Base-by-base conservation (phyloP, 371 early-diverging fungal species). In the Apophysomyces sp. region DNA sequence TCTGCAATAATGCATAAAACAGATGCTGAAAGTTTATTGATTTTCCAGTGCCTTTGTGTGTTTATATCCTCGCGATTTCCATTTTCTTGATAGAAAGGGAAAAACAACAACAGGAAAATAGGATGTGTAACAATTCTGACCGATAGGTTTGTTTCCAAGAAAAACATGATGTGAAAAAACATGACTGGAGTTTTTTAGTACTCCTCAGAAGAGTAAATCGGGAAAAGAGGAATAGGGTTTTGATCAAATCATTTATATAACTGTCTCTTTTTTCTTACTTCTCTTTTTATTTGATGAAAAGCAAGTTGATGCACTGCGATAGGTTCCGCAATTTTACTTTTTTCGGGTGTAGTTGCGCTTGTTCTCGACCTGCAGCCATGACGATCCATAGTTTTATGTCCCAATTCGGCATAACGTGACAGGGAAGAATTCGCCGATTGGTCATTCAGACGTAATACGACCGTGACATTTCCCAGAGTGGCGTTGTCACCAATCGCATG, bases 361-460 rank as follows among this genome's bases (percentile, higher is more conserved):
- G 44, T 44, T 44, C 44, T 44, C 44, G 44, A 44, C 44, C 44
- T 44, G 44, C 44, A 44, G 27, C 44, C 15, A 44, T 44, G 44
- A 44, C 44, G 44, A 44, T 44, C 34, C 44, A 44, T 44, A 21
- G 21, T 9, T 18, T 15, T 44, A 9, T 44, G 21, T 44, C 24
- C 44, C 44, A 44, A 44, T 44, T 18, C 44, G 21, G 44, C 9
- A 18, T 44, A 44, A 44, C 44, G n/a, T n/a, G 44, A 44, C 7
- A 21, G 3, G 15, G 21, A 0, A 44, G 44, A 44, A 44, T 44
- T 44, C 44, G 24, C 44, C 44, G 44, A 44, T 44, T 44, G 44
- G 44, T 57, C 49, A 41, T 40, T 28, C 13, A 16, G 15, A 29
- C 15, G 36, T 32, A 9, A 55, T 44, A 44, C 52, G 39, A 16